Conservation (phyloP, 2,329 filamentous ascomycete species). For the Elsinoe perseae region DNA sequence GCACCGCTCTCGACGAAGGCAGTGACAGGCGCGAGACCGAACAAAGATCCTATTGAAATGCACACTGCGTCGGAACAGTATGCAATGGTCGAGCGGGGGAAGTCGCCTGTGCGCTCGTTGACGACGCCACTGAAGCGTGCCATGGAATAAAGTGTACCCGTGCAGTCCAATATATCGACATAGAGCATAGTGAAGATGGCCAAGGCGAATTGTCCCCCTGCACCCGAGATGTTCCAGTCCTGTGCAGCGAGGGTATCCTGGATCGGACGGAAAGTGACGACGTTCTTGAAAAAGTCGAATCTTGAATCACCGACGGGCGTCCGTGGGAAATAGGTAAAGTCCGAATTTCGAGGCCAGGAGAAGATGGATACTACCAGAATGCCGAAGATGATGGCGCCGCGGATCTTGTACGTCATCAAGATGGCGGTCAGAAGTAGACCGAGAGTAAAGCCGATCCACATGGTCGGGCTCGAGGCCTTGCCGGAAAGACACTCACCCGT, state of each 20-base stretch:
- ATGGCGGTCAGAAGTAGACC: constrained; percentile 72
- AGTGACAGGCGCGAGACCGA: constrained; percentile 74
- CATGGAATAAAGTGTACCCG: constrained; percentile 84
- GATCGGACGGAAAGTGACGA: constrained; percentile 78
- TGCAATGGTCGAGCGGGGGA: constrained; percentile 74
- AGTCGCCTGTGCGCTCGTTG: constrained; percentile 76
- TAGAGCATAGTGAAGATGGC: constrained; percentile 85
- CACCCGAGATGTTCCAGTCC: constrained; percentile 61
- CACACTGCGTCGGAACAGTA: constrained; percentile 77
- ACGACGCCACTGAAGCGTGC: constrained; percentile 73
- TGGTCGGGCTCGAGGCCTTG: constrained; percentile 74
- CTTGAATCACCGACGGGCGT: constrained; percentile 57
- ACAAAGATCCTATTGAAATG: constrained; percentile 70
- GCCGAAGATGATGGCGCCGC: constrained; percentile 76
- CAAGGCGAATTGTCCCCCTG: constrained; percentile 69
- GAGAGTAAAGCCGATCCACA: constrained; percentile 87
- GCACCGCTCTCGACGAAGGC: constrained; percentile 77
- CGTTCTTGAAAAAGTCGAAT: constrained; percentile 83
- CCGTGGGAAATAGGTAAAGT: constrained; percentile 75
- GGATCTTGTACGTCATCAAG: constrained; percentile 77
- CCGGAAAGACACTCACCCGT: constrained; percentile 55
- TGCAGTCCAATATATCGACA: constrained; percentile 81
- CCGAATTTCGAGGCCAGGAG: constrained; percentile 72
- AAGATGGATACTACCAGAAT: constrained; percentile 80
- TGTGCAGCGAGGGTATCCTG: constrained; percentile 60